phyloP scores from a whole-genome alignment of 345 rosid genomes.

The Microcos paniculata region DNA sequence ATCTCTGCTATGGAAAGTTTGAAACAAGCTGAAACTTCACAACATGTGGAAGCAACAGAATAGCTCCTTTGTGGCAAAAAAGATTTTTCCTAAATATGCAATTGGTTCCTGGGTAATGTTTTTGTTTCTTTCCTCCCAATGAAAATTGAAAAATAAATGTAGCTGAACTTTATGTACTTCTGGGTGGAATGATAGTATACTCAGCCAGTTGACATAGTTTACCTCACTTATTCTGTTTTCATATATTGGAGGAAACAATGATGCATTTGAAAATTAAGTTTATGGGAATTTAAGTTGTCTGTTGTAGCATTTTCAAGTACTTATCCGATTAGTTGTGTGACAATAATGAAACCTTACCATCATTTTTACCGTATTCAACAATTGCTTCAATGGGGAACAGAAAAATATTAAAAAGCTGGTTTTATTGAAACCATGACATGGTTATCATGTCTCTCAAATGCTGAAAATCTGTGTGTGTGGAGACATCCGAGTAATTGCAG shows the following conservation, averaged over 20 bases:
- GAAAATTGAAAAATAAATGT: neutral
- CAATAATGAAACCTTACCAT: neutral
- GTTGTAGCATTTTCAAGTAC: neutral
- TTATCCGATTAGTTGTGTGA: too few relatives aligned
- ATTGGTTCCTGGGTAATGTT: neutral
- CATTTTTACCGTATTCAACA: neutral
- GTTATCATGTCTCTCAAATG: neutral
- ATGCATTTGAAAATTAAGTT: constrained; percentile 1
- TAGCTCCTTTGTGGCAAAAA: constrained; percentile 30
- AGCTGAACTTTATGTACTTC: neutral
- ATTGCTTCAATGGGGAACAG: neutral
- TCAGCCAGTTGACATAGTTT: neutral
- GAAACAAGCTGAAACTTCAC: constrained; percentile 69
- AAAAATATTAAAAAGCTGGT: neutral
- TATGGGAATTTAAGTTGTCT: neutral
- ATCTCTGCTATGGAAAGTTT: constrained; percentile 72
- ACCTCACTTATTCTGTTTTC: neutral
- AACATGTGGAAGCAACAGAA: constrained; percentile 54
- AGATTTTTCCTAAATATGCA: neutral
- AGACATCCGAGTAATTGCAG: neutral
- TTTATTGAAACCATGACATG: neutral
- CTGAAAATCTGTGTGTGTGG: neutral
- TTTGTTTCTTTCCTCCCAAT: neutral
- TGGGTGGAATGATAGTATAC: neutral
- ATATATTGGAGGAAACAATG: neutral